A percentile compares a stretch with the other conserved stretches of the same genome.
phyloP scores from a whole-genome alignment of 805 yeast species.

The Wickerhamomyces xylosicus region DNA sequence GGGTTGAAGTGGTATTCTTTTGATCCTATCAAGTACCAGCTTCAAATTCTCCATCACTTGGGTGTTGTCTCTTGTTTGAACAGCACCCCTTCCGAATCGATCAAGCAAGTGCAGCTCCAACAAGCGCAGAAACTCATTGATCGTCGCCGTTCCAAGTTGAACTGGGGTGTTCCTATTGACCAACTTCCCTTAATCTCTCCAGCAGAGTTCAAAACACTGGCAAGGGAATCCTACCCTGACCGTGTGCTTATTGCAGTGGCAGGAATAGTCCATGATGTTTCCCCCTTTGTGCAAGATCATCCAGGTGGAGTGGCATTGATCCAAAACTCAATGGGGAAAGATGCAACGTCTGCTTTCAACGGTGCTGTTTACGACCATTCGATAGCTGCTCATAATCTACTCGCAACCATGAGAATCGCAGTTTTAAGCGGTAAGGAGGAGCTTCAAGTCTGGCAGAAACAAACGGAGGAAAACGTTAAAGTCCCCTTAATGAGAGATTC shows the following conservation, averaged over 20 bases:
- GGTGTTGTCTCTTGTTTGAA: slow-evolving; percentile 53
- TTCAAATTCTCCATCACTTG: slow-evolving; percentile 33
- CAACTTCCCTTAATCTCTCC: slow-evolving; percentile 62
- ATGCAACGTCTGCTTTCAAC: slow-evolving; percentile 87
- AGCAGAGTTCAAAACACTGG: slow-evolving; percentile 34
- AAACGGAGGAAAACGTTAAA: slow-evolving; percentile 54
- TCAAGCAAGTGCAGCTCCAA: slow-evolving; percentile 63
- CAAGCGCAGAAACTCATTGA: slow-evolving; percentile 80
- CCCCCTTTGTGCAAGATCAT: slow-evolving; percentile 84
- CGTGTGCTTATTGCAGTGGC: slow-evolving; percentile 71
- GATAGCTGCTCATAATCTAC: slow-evolving; percentile 82
- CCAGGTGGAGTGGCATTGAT: slow-evolving; percentile 88
- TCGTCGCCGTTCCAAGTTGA: slow-evolving; percentile 61
- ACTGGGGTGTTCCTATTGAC: slow-evolving; percentile 94
- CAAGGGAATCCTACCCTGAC: slow-evolving; percentile 33
- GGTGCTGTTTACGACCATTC: slow-evolving; percentile 93
- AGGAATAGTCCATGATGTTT: slow-evolving; percentile 88
- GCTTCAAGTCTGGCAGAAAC: slow-evolving; percentile 74
- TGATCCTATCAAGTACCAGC: slow-evolving; percentile 82
- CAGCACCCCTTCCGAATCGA: slow-evolving; percentile 31
- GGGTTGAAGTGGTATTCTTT: slow-evolving; percentile 62
- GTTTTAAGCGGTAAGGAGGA: slow-evolving; percentile 75
- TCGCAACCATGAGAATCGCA: slow-evolving; percentile 92
- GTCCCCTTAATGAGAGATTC: slow-evolving; percentile 45
- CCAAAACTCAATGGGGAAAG: slow-evolving; percentile 77